A percentile compares a stretch with the other conserved stretches of the same genome.
phyloP scores from a whole-genome alignment of 2,329 filamentous ascomycete species.

The Lachnellula occidentalis region DNA sequence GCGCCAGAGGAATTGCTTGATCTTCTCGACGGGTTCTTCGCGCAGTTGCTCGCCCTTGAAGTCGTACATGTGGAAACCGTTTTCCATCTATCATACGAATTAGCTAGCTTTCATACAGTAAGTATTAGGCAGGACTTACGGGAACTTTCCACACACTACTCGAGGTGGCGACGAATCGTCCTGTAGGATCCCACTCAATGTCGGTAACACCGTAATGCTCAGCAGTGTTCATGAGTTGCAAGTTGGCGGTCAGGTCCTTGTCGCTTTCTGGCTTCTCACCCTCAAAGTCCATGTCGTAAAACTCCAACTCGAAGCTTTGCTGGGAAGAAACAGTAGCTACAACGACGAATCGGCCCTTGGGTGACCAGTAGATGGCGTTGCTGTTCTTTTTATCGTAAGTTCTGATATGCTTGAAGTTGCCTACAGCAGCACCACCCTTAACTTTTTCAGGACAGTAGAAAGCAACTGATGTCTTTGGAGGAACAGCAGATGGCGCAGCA shows the following conservation, averaged over 20 bases:
- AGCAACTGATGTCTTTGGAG: slow-evolving; percentile 87
- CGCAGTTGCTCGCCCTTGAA: slow-evolving; percentile 86
- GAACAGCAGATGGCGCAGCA: slow-evolving; percentile 68
- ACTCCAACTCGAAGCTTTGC: slow-evolving; percentile 92
- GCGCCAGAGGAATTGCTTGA: slow-evolving; percentile 96
- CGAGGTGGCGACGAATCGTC: slow-evolving; percentile 88
- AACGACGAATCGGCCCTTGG: slow-evolving; percentile 89
- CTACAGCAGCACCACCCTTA: slow-evolving; percentile 68
- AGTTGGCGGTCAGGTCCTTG: slow-evolving; percentile 90
- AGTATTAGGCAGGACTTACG: slow-evolving; percentile 50
- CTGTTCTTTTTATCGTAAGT: slow-evolving; percentile 99
- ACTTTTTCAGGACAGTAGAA: slow-evolving; percentile 97
- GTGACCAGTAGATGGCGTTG: slow-evolving; percentile 99
- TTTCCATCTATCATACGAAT: slow-evolving; percentile 72
- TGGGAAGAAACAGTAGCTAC: slow-evolving; percentile 89
- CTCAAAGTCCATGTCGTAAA: slow-evolving; percentile 97
- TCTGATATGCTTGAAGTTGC: slow-evolving; percentile 94
- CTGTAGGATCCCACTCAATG: slow-evolving; percentile 96
- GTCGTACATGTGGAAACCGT: slow-evolving; percentile 96
- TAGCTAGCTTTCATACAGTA: slow-evolving; percentile 16
- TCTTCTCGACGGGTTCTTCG: slow-evolving; percentile 90
- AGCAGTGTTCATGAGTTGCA: slow-evolving; percentile 87
- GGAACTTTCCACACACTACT: slow-evolving; percentile 94
- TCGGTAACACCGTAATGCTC: slow-evolving; percentile 98
- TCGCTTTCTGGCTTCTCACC: slow-evolving; percentile 90